Percentiles rank a stretch among this genome's conserved stretches.
Evolutionary conservation across 495 filamentous ascomycete genomes (phyloP).

Genomic region (Aspergillus taichungensis): DNA sequence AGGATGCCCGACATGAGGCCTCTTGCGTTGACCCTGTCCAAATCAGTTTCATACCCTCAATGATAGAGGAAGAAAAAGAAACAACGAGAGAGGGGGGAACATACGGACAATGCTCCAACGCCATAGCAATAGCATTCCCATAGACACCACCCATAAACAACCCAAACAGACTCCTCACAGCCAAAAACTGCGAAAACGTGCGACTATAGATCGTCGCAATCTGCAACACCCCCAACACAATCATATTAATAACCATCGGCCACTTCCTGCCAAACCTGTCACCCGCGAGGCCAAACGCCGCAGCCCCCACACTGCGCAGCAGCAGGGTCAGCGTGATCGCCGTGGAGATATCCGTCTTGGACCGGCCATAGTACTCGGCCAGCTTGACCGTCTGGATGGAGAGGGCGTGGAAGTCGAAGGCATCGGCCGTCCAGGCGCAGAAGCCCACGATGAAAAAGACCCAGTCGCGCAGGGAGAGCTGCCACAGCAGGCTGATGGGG

Average conservation of each 20-base stretch:
- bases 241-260: slow-evolving; percentile 69
- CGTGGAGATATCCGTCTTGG: slow-evolving; percentile 59
- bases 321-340: slow-evolving; percentile 69
- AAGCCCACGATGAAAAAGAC: slow-evolving; percentile 57
- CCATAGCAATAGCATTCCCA: slow-evolving; percentile 75
- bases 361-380: slow-evolving; percentile 52
- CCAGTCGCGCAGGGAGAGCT: slow-evolving; percentile 49
- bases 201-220: slow-evolving; percentile 62
- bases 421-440: slow-evolving; percentile 58
- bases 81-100: neutral
- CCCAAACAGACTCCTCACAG: slow-evolving; percentile 63
- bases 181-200: slow-evolving; percentile 61
- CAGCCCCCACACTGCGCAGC: slow-evolving; percentile 61
- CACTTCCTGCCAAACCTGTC: slow-evolving; percentile 74
- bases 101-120: slow-evolving; percentile 64
- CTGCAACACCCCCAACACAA: slow-evolving; percentile 54
- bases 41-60: slow-evolving; percentile 4
- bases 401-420: slow-evolving; percentile 71
- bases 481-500: slow-evolving; percentile 49
- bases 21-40: slow-evolving; percentile 42
- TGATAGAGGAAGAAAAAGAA: neutral
- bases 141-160: slow-evolving; percentile 79
- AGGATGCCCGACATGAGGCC: slow-evolving; percentile 71
- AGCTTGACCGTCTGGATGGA: slow-evolving; percentile 64
- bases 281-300: slow-evolving; percentile 60